Evolutionary conservation across 768 basidiomycete species (phyloP), one percentile per base, ranked within the genome.

Genomic region (Tylopilus sp.): DNA sequence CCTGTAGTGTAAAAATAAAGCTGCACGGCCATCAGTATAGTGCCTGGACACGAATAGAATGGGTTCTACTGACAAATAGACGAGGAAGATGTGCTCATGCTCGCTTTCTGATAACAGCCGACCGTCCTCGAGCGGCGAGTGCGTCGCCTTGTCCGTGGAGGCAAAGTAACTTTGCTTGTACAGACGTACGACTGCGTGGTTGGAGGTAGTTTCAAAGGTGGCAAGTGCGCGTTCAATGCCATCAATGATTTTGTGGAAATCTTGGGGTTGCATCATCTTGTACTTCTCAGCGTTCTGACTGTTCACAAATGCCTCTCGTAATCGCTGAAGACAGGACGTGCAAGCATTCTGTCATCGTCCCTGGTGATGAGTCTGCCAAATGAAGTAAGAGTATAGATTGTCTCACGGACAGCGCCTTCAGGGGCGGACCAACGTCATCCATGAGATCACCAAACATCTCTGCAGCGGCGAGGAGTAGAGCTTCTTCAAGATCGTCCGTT

Each of bases 1-100:
- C 97, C 69, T 99, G 93, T 40, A 98, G 67, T 0, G 93, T 95
- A 70, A 98, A 99, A 57, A 97, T 88, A 70, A 95, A 98, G 73
- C 94, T 97, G 56, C 22, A 43, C 23, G 42, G 31, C 41, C n/a
- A 38, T 67, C 48, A 68, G 48, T 3, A 42, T 3, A 22, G 35
- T 40, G 13, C 8, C 17, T 17, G 43, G 17, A 17, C 7, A 11
- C 12, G 22, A 50, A 50, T 3, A 36, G 30, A 39, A 28, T 36
- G 11, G 15, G 43, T 20, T 25, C 6, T n/a, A 75, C 91, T 66
- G 55, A 95, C 94, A 94, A 95, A 64, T 95, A 95, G 0, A 94
- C 86, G 22, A 95, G 68, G 65, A 95, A 95, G 1, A 97, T 77
- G 50, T 84, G 83, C 59, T 97, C 94, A 57, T 86, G 82, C n/a